A percentile compares a stretch with the other conserved stretches of the same genome.
Evolutionary conservation across 495 filamentous ascomycete species (phyloP).

Genomic region (Penicillium roqueforti): DNA sequence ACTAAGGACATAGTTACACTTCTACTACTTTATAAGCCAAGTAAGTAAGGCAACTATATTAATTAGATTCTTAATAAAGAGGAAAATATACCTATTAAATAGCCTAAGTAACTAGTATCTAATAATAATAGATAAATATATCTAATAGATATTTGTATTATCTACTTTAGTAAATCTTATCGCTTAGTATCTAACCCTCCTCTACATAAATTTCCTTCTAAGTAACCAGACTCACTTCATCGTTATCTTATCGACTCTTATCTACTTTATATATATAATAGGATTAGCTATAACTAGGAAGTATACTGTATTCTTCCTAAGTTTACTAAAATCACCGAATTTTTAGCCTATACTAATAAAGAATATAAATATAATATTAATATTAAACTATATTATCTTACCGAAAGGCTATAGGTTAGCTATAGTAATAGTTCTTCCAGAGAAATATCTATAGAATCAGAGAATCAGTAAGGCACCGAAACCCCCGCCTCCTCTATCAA

Average conservation of each 20-base stretch:
- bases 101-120: conserved; percentile 11
- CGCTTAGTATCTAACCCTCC: conserved; percentile 25
- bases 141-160: conserved; percentile 28
- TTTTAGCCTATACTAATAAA: too few species aligned
- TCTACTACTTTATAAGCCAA: conserved; percentile 20
- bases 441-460: too few species aligned
- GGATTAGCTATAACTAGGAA: too few species aligned
- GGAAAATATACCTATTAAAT: conserved; percentile 4
- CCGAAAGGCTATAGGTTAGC: neutral
- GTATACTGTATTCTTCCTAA: too few species aligned
- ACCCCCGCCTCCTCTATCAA: too few species aligned
- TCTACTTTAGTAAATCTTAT: conserved; percentile 26
- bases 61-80: conserved; percentile 21
- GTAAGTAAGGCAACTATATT: conserved; percentile 21
- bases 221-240: conserved; percentile 27
- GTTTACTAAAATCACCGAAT: too few species aligned
- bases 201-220: conserved; percentile 29
- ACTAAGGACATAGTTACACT: conserved; percentile 29
- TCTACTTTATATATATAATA: too few species aligned
- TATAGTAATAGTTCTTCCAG: too few species aligned
- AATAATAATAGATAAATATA: conserved; percentile 1
- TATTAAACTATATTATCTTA: too few species aligned
- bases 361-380: too few species aligned
- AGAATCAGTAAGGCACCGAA: too few species aligned
- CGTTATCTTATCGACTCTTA: conserved; percentile 10